Percentiles rank a stretch among this genome's conserved stretches.
Evolutionary conservation across 441 rosid species (phyloP).

Genomic region (Macaranga tanarius): DNA sequence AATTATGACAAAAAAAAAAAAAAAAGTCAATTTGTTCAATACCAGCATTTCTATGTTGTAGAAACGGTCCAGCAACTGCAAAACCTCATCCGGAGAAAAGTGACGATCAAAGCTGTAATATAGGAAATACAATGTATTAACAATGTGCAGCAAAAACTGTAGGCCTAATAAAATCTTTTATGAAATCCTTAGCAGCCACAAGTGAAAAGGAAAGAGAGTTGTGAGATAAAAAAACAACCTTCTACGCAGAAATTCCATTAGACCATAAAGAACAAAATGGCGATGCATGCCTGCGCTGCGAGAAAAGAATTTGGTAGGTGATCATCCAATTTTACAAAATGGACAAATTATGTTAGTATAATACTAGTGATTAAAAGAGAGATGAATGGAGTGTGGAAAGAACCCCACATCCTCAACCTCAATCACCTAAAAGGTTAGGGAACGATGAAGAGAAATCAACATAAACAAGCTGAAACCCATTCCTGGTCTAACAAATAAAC

Average conservation of each 20-base stretch:
- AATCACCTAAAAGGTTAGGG: too few species aligned
- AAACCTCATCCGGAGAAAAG: conserved; percentile 86
- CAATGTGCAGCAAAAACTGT: neutral
- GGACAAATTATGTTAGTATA: neutral
- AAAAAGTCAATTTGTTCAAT: conserved; percentile 11
- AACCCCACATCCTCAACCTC: too few species aligned
- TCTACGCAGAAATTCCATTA: conserved; percentile 85
- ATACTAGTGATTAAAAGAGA: too few species aligned
- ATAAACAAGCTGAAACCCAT: too few species aligned
- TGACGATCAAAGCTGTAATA: conserved; percentile 68
- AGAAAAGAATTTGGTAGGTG: conserved; percentile 8
- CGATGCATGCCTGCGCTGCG: conserved; percentile 94
- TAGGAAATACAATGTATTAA: conserved; percentile 23
- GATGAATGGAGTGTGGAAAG: too few species aligned
- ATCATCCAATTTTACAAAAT: neutral
- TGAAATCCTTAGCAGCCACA: neutral
- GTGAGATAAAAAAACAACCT: conserved; percentile 46
- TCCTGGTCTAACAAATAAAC: too few species aligned
- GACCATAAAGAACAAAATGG: conserved; percentile 88
- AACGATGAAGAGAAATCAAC: too few species aligned
- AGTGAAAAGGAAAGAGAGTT: neutral
- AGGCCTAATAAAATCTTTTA: too few species aligned
- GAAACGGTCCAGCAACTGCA: conserved; percentile 87
- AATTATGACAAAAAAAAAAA: neutral
- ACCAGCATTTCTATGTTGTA: conserved; percentile 96